Base-by-base conservation (phyloP, 176 grass and related monocot species). In the Triticum turgidum region DNA sequence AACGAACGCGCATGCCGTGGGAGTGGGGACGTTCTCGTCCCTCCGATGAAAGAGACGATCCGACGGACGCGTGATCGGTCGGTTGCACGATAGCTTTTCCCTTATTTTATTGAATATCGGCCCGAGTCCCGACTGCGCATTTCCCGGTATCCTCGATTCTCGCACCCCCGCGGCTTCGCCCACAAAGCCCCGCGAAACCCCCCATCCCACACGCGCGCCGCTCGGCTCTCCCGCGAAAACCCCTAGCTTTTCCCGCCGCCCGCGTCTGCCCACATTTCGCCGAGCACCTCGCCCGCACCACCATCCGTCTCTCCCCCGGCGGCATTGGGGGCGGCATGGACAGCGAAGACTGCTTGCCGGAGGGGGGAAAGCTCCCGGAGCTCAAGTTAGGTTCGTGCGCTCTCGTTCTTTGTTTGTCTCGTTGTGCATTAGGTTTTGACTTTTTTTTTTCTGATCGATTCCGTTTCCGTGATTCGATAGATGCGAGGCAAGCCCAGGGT, bases 401-500 rank as follows among this genome's bases (percentile, higher is more conserved):
- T 49, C 54, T 13, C 27, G 7, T 79, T 79, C 11, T 80, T 65
- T 7, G n/a, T 42, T 83, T 44, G 1, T 49, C 83, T 47, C 12
- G 63, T 59, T 47, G 18, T 29, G 86, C 61, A 24, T 67, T 67
- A 42, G 61, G 14, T 66, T 91, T 80, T 61, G 6, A 29, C 59
- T 8, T 29, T 18, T 42, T 78, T 54, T 73, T 47, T 14, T n/a
- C 27, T 45, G 61, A 65, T 66, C 65, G 14, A 56, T 45, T 84
- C 69, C 56, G 13, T 64, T 62, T 84, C 69, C 56, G 13, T 64
- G 72, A 33, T 30, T 75, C 63, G 58, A 33, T 79, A 98, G 96
- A 98, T 91, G 88, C 91, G 34, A 92, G 93, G 68, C 96, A 98
- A 81, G 91, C 91, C 20, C 93, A 95, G 86, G 96, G 96, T 38